Percentiles rank a stretch among this genome's conserved stretches.
Evolutionary conservation across 306 rosid genomes (phyloP).

Genomic region (Luffa acutangula): DNA sequence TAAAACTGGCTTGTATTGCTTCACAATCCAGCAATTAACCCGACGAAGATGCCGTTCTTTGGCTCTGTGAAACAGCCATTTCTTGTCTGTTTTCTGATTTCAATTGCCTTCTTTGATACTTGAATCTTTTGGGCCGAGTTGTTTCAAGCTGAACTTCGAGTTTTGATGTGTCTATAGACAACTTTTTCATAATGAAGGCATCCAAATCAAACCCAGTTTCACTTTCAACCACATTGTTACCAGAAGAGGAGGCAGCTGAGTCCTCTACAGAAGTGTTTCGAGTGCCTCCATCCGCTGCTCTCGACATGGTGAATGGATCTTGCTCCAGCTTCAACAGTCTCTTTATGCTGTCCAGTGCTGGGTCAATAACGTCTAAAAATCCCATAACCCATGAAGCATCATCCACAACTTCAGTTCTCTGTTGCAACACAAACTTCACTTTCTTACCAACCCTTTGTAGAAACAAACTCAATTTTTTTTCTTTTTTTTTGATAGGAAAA

Average conservation of each 20-base stretch:
- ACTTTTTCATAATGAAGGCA: constrained; percentile 42
- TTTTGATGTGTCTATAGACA: constrained; percentile 55
- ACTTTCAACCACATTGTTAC: constrained; percentile 16
- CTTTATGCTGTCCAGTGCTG: constrained; percentile 73
- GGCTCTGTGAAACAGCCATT: constrained; percentile 9
- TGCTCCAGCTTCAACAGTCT: constrained; percentile 57
- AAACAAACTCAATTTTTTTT: background rate
- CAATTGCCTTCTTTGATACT: constrained; percentile 36
- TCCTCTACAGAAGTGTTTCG: constrained; percentile 20
- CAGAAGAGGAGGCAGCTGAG: constrained; percentile 13
- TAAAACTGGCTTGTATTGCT: background rate
- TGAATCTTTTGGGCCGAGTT: constrained; percentile 25
- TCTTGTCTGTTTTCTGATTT: constrained; percentile 20
- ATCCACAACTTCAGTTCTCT: constrained; percentile 92
- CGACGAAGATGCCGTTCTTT: background rate
- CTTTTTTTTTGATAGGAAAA: background rate
- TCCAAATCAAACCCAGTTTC: constrained; percentile 57
- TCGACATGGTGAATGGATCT: constrained; percentile 20
- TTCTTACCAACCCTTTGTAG: background rate
- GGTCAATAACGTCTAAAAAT: constrained; percentile 77
- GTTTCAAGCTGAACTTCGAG: constrained; percentile 48
- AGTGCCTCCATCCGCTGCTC: constrained; percentile 17
- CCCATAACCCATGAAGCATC: constrained; percentile 98
- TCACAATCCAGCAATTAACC: background rate
- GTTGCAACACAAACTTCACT: constrained; percentile 22